phyloP scores from a whole-genome alignment of 768 basidiomycete species.

The Xanthoconium purpureum region DNA sequence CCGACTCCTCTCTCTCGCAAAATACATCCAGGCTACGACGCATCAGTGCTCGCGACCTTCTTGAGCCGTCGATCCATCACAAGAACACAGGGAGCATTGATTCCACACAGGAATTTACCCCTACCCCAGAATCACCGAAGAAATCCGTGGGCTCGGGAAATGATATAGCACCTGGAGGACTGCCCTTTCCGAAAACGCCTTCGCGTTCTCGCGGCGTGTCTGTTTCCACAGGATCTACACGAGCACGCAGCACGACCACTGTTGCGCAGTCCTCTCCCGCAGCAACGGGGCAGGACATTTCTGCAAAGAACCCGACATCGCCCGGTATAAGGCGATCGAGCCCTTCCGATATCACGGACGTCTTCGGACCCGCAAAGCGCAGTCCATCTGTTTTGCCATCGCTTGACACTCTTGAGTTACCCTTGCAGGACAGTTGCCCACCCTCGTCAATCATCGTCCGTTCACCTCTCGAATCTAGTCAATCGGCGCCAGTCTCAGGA shows the following conservation, averaged over 20 bases:
- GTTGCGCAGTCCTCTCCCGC: constrained; percentile 5
- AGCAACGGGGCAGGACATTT: neutral
- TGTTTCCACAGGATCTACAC: constrained; percentile 14
- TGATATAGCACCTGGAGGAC: constrained; percentile 3
- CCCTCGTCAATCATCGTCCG: constrained; percentile 25
- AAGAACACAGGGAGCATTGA: constrained; percentile 6
- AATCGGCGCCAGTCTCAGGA: neutral
- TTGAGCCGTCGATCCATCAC: constrained; percentile 16
- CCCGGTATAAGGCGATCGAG: constrained; percentile 1
- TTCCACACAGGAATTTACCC: constrained; percentile 2
- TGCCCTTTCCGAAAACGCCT: constrained; percentile 16
- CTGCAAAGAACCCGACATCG: neutral
- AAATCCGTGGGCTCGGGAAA: constrained; percentile 6
- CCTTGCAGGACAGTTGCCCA: constrained; percentile 9
- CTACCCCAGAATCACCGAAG: constrained; percentile 3
- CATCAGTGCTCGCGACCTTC: constrained; percentile 23
- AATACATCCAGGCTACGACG: constrained; percentile 12
- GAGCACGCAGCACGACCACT: constrained; percentile 14
- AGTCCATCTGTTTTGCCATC: constrained; percentile 4
- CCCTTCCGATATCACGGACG: neutral
- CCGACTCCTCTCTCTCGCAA: neutral
- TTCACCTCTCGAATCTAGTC: constrained; percentile 12
- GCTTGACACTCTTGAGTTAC: constrained; percentile 14
- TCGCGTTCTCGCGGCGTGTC: constrained; percentile 21
- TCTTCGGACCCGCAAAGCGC: neutral